Evolutionary conservation across 352 stramenopile species (phyloP), one percentile per base, ranked within the genome.

Genomic region (Globisporangium alternatum): DNA sequence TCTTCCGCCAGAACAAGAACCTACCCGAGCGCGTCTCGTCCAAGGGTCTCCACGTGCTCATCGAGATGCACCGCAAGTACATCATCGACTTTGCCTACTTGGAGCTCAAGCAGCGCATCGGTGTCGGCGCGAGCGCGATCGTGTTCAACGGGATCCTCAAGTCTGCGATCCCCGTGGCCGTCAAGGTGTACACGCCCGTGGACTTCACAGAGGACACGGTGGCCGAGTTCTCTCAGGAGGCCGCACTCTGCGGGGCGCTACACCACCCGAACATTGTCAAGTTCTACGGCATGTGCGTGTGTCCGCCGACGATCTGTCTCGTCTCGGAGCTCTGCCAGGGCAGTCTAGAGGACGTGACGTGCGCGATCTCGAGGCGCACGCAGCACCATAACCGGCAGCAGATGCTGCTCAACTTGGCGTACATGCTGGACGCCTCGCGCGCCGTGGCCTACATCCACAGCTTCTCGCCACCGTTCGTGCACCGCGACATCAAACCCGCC

Each of bases 361-460:
- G 70, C 25, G 74, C 77, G 25, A 77, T 78, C 31, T 62, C 69
- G 2, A 67, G 75, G 19, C 76, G 75, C 0, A 25, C 72, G 8
- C 47, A 77, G 19, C 62, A 71, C 7, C 68, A 73, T 22, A 81
- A 87, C 35, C 77, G 80, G 0, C 74, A 89, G 60, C 82, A 86
- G 58, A 45, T 88, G 22, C 74, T 91, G 22, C 63, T 85, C 64
- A 79, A 87, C 39, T 45, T 90, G 53, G 76, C 69, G 3, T 81
- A 81, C 62, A 88, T 90, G 71, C 56, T 88, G n/a, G 81, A 90
- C 31, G 83, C 82, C 5, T 74, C 83, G 2, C 78, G 85, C 17
- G 75, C 81, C 5, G 76, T 91, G 0, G 81, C 81, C 1, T 93
- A 91, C 53, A 67, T 91, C 43, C 84, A 91, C 71, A 90, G 78